Conservation (phyloP, 306 rosid genomes). For the Glycyrrhiza uralensis region DNA sequence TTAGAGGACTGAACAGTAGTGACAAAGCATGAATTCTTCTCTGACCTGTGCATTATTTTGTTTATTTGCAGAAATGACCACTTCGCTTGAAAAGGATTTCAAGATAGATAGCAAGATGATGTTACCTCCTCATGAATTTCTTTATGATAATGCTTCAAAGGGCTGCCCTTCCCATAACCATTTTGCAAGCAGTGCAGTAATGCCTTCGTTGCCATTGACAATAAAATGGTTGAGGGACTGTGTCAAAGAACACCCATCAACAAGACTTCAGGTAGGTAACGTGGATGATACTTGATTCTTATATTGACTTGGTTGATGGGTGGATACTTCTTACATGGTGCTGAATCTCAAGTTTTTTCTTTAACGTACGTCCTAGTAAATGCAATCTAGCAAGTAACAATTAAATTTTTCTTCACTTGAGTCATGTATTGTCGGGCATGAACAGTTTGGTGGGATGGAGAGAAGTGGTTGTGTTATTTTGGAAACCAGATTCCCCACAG, state of each 20-base stretch:
- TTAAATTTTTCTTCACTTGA: not conserved
- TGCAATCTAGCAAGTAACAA: not conserved
- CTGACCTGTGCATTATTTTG: slow-evolving; percentile 19
- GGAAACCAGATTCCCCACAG: too few species aligned
- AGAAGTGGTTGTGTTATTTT: not conserved
- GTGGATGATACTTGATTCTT: not conserved
- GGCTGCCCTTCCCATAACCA: slow-evolving; percentile 23
- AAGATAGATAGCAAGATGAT: slow-evolving; percentile 29
- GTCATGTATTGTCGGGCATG: not conserved
- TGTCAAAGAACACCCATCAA: slow-evolving; percentile 57
- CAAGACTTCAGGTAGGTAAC: slow-evolving; percentile 47
- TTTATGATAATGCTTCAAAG: slow-evolving; percentile 39
- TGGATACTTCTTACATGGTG: not conserved
- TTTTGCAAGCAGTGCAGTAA: slow-evolving; percentile 53
- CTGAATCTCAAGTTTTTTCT: not conserved
- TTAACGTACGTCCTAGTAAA: not conserved
- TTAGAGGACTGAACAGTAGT: not conserved
- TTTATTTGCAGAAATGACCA: slow-evolving; percentile 39
- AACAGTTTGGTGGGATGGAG: not conserved
- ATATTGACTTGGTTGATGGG: not conserved
- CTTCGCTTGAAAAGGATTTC: slow-evolving; percentile 30
- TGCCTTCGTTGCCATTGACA: slow-evolving; percentile 72
- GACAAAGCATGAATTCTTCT: slow-evolving; percentile 1
- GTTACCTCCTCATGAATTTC: slow-evolving; percentile 45
- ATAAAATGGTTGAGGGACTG: slow-evolving; percentile 68